Evolutionary conservation across 495 filamentous ascomycete genomes (phyloP), one percentile per base, ranked within the genome.

Genomic region (Annulohypoxylon maeteangense): DNA sequence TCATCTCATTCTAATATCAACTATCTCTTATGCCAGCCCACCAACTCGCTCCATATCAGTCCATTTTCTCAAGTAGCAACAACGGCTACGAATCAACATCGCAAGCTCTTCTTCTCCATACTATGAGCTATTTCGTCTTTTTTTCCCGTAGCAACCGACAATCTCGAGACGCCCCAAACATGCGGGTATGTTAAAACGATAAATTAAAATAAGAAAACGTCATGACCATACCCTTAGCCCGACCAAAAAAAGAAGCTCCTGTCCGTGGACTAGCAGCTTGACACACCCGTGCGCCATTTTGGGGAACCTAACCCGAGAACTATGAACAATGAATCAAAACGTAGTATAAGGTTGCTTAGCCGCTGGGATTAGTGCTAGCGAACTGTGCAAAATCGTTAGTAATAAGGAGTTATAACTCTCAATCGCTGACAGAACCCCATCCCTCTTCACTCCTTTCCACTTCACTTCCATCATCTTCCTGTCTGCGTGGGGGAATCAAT

Each of bases 391-490:
- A 7, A 8, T 18, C 4, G 40, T 20, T 44, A 31, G 32, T 40
- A 38, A 31, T 34, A 38, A 27, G 3, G 34, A 55, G 14, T 3
- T 14, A 38, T n/a, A 5, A 18, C 55, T 27, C 7, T 76, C 55
- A 82, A 44, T 80, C 80, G 58, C 82, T 84, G 11, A 81, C 73
- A 29, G 38, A 69, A 34, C 74, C 72, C 31, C 78, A 77, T 11
- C 81, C 82, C 34, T 79, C 78, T 29, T 76, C 61, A 36, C 65
- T 63, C 5, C 76, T 70, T 54, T 75, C 75, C 2, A 72, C 78
- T 7, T 78, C 83, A 61, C 81, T 76, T 7, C 74, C 81, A 47
- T 81, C 74, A 50, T 84, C 83, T 6, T 79, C 79, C 62, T 78
- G 82, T 58, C 77, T 81, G 31, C 71, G 71, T 7, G 67, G 57